Evolutionary conservation across 192 early-diverging fungal genomes (phyloP).

Genomic region (Umbelopsis vinacea): DNA sequence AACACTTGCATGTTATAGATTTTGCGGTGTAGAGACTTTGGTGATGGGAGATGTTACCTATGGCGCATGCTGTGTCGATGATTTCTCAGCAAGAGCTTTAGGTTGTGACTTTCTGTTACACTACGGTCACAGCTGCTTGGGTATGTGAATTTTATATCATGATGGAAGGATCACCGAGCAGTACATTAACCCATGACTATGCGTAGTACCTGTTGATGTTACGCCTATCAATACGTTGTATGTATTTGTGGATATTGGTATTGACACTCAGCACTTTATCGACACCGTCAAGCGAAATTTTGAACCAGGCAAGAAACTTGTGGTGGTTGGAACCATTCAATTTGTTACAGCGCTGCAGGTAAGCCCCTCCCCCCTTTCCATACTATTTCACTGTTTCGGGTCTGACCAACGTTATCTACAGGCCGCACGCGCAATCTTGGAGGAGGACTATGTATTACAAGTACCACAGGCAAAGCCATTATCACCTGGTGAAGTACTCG

Average conservation of each 20-base stretch:
- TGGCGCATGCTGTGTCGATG: slow-evolving; percentile 98
- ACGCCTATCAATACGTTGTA: slow-evolving; percentile 96
- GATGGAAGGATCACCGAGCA: neutral
- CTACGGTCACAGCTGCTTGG: slow-evolving; percentile 96
- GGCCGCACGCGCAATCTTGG: slow-evolving; percentile 61
- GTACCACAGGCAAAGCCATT: slow-evolving; percentile 95
- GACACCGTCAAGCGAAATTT: slow-evolving; percentile 89
- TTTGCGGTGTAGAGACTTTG: slow-evolving; percentile 86
- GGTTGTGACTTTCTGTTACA: slow-evolving; percentile 98
- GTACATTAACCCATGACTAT: neutral
- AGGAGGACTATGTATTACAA: slow-evolving; percentile 64
- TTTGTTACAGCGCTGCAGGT: slow-evolving; percentile 89
- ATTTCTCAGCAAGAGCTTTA: slow-evolving; percentile 89
- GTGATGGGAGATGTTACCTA: slow-evolving; percentile 99
- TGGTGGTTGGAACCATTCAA: slow-evolving; percentile 93
- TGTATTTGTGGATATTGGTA: slow-evolving; percentile 98
- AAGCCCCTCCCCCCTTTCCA: neutral
- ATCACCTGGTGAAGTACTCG: slow-evolving; percentile 94
- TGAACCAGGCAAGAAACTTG: slow-evolving; percentile 71
- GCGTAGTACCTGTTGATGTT: slow-evolving; percentile 86
- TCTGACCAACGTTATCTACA: slow-evolving; percentile 7
- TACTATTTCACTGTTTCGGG: neutral
- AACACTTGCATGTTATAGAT: slow-evolving; percentile 42
- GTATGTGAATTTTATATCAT: slow-evolving; percentile 45
- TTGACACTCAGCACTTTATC: slow-evolving; percentile 93